Percentiles rank a stretch among this genome's conserved stretches.
Conservation (phyloP, 176 grass and related monocot species). For the Cocos nucifera region DNA sequence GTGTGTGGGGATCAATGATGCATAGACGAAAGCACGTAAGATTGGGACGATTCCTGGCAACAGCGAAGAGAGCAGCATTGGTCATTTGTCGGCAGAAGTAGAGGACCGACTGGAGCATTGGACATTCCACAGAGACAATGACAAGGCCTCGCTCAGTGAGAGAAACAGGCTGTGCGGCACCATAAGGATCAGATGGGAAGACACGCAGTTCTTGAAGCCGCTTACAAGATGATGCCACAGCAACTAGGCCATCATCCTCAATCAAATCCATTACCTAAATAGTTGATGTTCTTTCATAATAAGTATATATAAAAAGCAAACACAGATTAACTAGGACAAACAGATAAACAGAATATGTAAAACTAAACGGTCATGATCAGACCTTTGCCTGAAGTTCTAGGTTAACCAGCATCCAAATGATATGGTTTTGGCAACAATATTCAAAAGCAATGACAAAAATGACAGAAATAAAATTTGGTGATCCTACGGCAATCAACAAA, state of each 20-base stretch:
- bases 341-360: neutral
- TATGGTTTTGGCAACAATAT: no score
- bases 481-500: no score
- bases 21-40: slow-evolving; percentile 53
- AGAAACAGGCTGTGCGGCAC: slow-evolving; percentile 21
- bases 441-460: slow-evolving; percentile 10
- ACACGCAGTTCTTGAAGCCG: slow-evolving; percentile 59
- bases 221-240: slow-evolving; percentile 55
- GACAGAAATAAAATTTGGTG: neutral
- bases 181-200: slow-evolving; percentile 49
- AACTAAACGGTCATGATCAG: no score
- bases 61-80: slow-evolving; percentile 49
- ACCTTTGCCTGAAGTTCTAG: neutral
- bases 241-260: slow-evolving; percentile 44
- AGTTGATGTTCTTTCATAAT: no score
- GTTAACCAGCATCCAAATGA: neutral
- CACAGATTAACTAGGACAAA: neutral
- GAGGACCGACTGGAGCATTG: slow-evolving; percentile 54
- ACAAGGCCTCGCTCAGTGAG: slow-evolving; percentile 65
- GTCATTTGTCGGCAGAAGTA: slow-evolving; percentile 65
- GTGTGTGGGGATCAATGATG: slow-evolving; percentile 51
- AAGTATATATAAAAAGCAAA: neutral
- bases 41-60: slow-evolving; percentile 56
- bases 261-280: slow-evolving; percentile 60
- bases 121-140: slow-evolving; percentile 45